Base-by-base conservation (phyloP, 306 rosid species). In the Sechiopsis laciniata region DNA sequence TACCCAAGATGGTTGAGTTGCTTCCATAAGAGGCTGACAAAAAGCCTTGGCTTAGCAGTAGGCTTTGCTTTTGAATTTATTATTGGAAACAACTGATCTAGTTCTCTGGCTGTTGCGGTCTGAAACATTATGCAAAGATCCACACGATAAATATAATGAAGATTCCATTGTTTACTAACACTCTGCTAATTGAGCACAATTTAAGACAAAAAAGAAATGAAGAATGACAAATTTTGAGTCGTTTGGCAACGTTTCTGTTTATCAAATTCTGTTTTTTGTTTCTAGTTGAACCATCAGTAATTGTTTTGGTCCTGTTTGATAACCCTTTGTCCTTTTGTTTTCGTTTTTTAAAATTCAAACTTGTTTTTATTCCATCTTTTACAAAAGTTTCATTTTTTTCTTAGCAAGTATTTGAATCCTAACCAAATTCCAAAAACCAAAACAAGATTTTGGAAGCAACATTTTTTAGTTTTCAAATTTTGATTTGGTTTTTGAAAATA, bases 1-100 rank as follows among this genome's bases (percentile, higher is more conserved):
- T 84, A 91, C 99, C 99, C 99, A 0, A 95, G 92, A 80, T 95
- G 99, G 74, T 78, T 83, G 71, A 95, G 96, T 76, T 89, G 96
- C 87, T 91, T 95, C 99, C 99, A 95, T 80, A 95, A 74, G 26
- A 91, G 84, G 80, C 91, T 82, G 19, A 80, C 75, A 75, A 88
- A 95, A 74, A 95, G 88, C 85, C 83, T 91, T 0, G 96, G 89
- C 80, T 87, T 91, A 5, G 87, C 75, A 0, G 99, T 84, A 22
- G 88, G 87, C 77, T 91, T 95, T 20, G 88, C 95, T 82, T 88
- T 91, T 0, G 87, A 92, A 78, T 91, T 88, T 0, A 89, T 72
- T 2, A 95, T 60, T 0, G 95, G 95, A 79, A 95, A 91, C 88
- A 84, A 75, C 56, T 80, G 56, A 79, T 89, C 97, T 16, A 95